Percentiles rank a stretch among this genome's conserved stretches.
These are phyloP conservation scores for Pestalotiopsis sp. DNA, from an alignment of 2,329 filamentous ascomycete species.

Conservation along the genomic window DNA sequence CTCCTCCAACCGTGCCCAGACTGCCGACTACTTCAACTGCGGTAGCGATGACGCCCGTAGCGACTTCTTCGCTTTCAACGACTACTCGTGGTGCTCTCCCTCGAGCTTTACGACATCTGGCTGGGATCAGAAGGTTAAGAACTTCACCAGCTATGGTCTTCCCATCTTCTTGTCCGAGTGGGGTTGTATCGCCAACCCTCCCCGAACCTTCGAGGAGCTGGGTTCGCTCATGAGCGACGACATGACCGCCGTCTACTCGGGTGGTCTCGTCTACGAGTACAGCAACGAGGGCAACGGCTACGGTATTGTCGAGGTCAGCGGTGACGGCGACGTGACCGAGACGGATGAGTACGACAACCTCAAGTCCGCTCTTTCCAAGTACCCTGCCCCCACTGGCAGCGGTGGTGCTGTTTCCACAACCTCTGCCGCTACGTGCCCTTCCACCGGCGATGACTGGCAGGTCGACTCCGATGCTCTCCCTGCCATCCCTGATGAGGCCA, in stretches of 20 bases:
- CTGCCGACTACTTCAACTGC: conserved; percentile 92
- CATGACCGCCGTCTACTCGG: conserved; percentile 91
- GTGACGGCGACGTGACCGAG: conserved; percentile 56
- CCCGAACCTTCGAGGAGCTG: conserved; percentile 81
- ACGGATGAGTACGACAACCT: conserved; percentile 64
- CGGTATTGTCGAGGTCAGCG: conserved; percentile 73
- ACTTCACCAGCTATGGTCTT: conserved; percentile 83
- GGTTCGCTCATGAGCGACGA: conserved; percentile 71
- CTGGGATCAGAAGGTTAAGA: conserved; percentile 87
- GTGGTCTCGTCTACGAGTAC: conserved; percentile 96
- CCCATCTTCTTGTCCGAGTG: conserved; percentile 96
- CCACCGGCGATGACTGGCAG: conserved; percentile 50
- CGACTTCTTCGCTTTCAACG: conserved; percentile 89
- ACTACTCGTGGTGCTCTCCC: conserved; percentile 82
- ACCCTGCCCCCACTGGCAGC: conserved; percentile 52
- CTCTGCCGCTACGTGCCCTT: conserved; percentile 51
- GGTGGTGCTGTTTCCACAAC: conserved; percentile 53
- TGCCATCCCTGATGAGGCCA: conserved; percentile 51
- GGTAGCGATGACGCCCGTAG: conserved; percentile 80
- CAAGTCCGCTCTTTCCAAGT: conserved; percentile 48
- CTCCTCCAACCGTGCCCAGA: conserved; percentile 80
- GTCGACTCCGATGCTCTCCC: conserved; percentile 50
- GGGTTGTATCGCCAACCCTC: conserved; percentile 77
- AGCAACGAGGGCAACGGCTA: conserved; percentile 77
- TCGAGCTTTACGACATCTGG: conserved; percentile 71